Percentiles rank a stretch among this genome's conserved stretches.
phyloP scores from a whole-genome alignment of 352 stramenopile genomes.

The Pythium pyrilobum region DNA sequence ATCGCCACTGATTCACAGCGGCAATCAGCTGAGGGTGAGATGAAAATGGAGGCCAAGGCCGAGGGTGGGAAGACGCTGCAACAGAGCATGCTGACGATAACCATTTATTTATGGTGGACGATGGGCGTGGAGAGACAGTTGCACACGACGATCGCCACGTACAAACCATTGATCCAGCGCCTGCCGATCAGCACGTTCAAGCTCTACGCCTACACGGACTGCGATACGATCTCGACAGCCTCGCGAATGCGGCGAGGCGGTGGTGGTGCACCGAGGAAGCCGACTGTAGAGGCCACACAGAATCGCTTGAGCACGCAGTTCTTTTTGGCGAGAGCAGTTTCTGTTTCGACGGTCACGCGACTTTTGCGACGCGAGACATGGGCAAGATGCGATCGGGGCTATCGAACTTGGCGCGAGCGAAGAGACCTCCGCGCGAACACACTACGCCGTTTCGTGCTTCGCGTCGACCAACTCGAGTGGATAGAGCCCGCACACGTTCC shows the following conservation, averaged over 20 bases:
- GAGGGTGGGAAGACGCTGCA: too few species aligned
- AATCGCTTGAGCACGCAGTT: too few species aligned
- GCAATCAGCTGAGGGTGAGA: background rate
- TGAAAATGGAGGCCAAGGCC: too few species aligned
- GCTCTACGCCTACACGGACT: constrained; percentile 11
- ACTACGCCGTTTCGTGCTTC: background rate
- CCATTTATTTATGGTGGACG: too few species aligned
- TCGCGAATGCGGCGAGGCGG: constrained; percentile 18
- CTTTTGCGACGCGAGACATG: too few species aligned
- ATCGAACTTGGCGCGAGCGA: background rate
- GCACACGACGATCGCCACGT: constrained; percentile 1
- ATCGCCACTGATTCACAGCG: background rate
- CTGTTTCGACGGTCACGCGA: too few species aligned
- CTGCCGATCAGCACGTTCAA: constrained; percentile 1
- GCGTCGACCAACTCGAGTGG: background rate
- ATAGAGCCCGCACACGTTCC: background rate
- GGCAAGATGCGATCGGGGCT: background rate
- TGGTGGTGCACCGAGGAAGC: constrained; percentile 24
- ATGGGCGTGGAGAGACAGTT: constrained; percentile 12
- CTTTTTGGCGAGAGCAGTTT: too few species aligned
- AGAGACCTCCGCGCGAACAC: background rate
- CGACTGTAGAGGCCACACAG: too few species aligned
- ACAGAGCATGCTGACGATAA: too few species aligned
- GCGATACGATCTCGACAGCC: constrained; percentile 8
- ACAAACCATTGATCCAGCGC: constrained; percentile 12